Conservation (phyloP, 352 stramenopile species). For the Globisporangium megalacanthum region DNA sequence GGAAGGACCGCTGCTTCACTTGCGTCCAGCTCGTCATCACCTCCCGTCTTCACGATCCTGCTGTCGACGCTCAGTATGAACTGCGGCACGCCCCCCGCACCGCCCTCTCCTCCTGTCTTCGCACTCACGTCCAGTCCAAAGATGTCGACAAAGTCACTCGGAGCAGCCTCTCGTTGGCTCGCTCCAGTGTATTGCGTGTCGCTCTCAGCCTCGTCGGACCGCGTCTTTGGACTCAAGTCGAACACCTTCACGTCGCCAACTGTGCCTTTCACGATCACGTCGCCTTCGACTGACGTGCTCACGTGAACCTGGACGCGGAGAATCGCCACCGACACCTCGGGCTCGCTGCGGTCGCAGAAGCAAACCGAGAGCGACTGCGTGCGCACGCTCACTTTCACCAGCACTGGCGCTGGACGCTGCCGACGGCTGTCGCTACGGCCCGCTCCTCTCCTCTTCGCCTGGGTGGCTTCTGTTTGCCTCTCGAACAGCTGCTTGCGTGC, state of each 20-base stretch:
- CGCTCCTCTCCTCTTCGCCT: not conserved
- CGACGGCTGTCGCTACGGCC: conserved; percentile 3
- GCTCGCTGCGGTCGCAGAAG: conserved; percentile 66
- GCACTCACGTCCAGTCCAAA: conserved; percentile 39
- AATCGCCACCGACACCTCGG: conserved; percentile 60
- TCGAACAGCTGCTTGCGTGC: conserved; percentile 61
- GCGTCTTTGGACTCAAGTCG: conserved; percentile 43
- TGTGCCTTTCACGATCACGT: conserved; percentile 37
- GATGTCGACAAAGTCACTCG: conserved; percentile 39
- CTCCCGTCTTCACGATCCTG: conserved; percentile 21
- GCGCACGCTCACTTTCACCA: conserved; percentile 41
- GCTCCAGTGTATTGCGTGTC: conserved; percentile 3
- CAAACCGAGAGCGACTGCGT: conserved; percentile 77
- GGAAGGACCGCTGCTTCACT: conserved; percentile 3
- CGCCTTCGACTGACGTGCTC: conserved; percentile 17
- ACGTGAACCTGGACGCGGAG: conserved; percentile 41
- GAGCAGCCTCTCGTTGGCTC: conserved; percentile 2
- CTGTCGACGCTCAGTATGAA: conserved; percentile 46
- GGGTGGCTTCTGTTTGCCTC: conserved; percentile 12
- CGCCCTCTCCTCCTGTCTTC: conserved; percentile 9
- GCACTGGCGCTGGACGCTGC: conserved; percentile 5
- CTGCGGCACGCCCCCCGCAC: conserved; percentile 4
- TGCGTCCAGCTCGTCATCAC: not conserved
- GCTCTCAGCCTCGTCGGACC: conserved; percentile 4
- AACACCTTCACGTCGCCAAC: conserved; percentile 71